Conservation (phyloP, 2,329 filamentous ascomycete genomes). For the Fusarium pilosicola region DNA sequence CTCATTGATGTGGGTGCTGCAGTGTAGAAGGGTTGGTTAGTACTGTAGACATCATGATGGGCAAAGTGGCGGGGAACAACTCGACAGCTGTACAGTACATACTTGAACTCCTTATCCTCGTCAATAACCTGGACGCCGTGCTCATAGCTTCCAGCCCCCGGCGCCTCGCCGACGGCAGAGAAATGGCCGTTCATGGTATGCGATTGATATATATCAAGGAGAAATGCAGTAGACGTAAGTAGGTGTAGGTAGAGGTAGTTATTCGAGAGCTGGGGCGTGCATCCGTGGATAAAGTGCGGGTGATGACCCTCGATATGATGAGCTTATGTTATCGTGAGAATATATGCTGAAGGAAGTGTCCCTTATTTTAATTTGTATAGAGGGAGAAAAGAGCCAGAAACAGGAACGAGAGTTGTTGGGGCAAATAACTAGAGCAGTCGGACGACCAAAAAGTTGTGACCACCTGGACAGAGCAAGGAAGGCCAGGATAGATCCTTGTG, state of each 20-base stretch:
- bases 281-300: slow-evolving; percentile 31
- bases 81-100: slow-evolving; percentile 55
- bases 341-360: not conserved
- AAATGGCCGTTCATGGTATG: slow-evolving; percentile 81
- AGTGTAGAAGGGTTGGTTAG: slow-evolving; percentile 17
- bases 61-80: slow-evolving; percentile 11
- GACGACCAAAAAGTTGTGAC: slow-evolving; percentile 42
- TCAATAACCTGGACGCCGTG: slow-evolving; percentile 98
- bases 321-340: slow-evolving; percentile 11
- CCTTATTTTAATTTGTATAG: not conserved
- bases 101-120: slow-evolving; percentile 95
- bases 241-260: slow-evolving; percentile 10
- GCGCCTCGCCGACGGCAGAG: slow-evolving; percentile 74
- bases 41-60: slow-evolving; percentile 12
- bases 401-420: slow-evolving; percentile 32
- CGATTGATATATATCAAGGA: slow-evolving; percentile 28
- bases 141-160: slow-evolving; percentile 76
- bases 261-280: slow-evolving; percentile 29
- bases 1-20: slow-evolving; percentile 77
- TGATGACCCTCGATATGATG: slow-evolving; percentile 26
- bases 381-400: not conserved
- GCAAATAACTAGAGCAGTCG: slow-evolving; percentile 32
- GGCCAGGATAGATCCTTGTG: slow-evolving; percentile 36
- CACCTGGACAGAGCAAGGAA: slow-evolving; percentile 37
- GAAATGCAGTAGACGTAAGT: not conserved